Evolutionary conservation across 2,329 filamentous ascomycete genomes (phyloP).

Genomic region (Seiridium cupressi): DNA sequence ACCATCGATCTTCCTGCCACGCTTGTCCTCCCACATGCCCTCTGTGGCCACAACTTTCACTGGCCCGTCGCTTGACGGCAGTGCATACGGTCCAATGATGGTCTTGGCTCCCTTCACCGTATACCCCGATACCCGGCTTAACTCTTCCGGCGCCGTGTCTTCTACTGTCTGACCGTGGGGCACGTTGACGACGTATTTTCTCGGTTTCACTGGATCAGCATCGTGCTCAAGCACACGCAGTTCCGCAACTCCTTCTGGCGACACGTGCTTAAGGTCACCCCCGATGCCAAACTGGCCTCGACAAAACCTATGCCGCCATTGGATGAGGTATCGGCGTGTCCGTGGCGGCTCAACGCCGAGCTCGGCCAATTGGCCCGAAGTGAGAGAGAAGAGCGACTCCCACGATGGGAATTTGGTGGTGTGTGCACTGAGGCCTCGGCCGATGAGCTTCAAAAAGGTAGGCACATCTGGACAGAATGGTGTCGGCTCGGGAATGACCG

Average conservation of each 20-base stretch:
- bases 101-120: conserved; percentile 65
- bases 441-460: conserved; percentile 89
- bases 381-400: conserved; percentile 84
- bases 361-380: conserved; percentile 73
- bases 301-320: conserved; percentile 84
- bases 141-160: conserved; percentile 30
- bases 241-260: conserved; percentile 48
- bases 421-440: conserved; percentile 80
- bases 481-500: conserved; percentile 64
- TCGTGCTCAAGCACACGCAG: conserved; percentile 46
- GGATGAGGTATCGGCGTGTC: conserved; percentile 77
- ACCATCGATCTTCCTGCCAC: conserved; percentile 90
- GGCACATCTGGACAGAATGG: conserved; percentile 81
- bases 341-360: conserved; percentile 85
- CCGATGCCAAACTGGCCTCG: conserved; percentile 76
- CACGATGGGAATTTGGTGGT: conserved; percentile 84
- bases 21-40: conserved; percentile 88
- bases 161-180: conserved; percentile 41
- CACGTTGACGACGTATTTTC: conserved; percentile 56
- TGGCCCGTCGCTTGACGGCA: conserved; percentile 65
- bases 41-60: conserved; percentile 72
- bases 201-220: conserved; percentile 37
- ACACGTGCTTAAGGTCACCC: conserved; percentile 74
- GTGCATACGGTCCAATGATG: conserved; percentile 74
- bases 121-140: conserved; percentile 61